phyloP scores from a whole-genome alignment of 768 basidiomycete species.

The Galerina marginata region DNA sequence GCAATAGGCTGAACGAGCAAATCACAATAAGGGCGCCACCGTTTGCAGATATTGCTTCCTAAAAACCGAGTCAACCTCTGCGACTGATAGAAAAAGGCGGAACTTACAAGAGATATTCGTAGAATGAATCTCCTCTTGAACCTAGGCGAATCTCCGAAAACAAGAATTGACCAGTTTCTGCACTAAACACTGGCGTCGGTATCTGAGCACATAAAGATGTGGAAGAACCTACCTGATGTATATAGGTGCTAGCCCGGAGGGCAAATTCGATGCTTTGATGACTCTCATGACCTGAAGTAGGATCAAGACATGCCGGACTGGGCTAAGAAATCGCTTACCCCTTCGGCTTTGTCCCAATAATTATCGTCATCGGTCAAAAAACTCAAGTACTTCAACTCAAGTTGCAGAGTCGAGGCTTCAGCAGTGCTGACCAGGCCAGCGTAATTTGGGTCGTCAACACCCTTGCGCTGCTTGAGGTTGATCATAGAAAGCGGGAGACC shows the following conservation, averaged over 20 bases:
- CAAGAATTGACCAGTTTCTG: slow-evolving; percentile 51
- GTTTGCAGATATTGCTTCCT: slow-evolving; percentile 89
- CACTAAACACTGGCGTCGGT: slow-evolving; percentile 28
- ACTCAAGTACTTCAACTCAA: slow-evolving; percentile 89
- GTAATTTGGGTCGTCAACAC: slow-evolving; percentile 64
- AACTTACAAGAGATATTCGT: slow-evolving; percentile 84
- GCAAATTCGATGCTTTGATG: slow-evolving; percentile 62
- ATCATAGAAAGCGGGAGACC: slow-evolving; percentile 81
- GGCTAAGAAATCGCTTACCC: slow-evolving; percentile 42
- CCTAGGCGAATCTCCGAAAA: slow-evolving; percentile 85
- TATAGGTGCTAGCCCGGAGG: slow-evolving; percentile 81
- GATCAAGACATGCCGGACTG: background rate
- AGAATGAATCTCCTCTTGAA: slow-evolving; percentile 93
- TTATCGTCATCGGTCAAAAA: slow-evolving; percentile 74
- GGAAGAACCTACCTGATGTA: slow-evolving; percentile 68
- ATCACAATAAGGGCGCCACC: slow-evolving; percentile 37
- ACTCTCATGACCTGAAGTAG: slow-evolving; percentile 61
- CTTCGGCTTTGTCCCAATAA: slow-evolving; percentile 87
- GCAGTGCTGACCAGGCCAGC: slow-evolving; percentile 77
- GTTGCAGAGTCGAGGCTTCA: slow-evolving; percentile 85
- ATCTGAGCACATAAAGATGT: background rate
- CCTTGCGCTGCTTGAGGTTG: slow-evolving; percentile 70
- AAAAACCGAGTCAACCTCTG: background rate
- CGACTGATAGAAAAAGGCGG: background rate
- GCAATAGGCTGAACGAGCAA: background rate